Conservation (phyloP, 306 rosid species). For the Alnus rubra region DNA sequence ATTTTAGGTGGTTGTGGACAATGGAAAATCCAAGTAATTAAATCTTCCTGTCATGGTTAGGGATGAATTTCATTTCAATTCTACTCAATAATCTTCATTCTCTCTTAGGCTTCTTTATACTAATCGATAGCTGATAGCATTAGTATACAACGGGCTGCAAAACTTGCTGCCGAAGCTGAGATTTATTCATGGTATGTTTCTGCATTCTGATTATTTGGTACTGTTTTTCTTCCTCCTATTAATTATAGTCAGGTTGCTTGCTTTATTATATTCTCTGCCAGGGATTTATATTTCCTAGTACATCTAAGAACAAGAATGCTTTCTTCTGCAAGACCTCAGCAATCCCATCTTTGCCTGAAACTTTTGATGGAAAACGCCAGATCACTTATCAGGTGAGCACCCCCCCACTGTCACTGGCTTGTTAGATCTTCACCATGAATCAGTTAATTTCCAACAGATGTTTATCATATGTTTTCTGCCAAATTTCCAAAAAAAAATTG, state of each 20-base stretch:
- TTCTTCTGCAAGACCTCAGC: slow-evolving; percentile 43
- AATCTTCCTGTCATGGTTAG: slow-evolving; percentile 69
- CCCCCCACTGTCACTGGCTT: slow-evolving; percentile 3
- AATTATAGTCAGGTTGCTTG: neutral
- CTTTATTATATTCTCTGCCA: neutral
- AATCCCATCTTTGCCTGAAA: slow-evolving; percentile 48
- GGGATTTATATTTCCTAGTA: neutral
- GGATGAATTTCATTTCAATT: slow-evolving; percentile 25
- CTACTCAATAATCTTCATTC: neutral
- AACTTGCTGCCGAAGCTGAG: slow-evolving; percentile 47
- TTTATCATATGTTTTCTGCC: no score
- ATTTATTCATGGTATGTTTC: slow-evolving; percentile 33
- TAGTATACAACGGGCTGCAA: slow-evolving; percentile 33
- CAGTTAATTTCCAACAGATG: no score
- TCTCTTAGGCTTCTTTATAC: neutral
- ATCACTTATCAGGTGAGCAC: slow-evolving; percentile 65
- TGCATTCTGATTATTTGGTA: neutral
- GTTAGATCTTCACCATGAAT: neutral
- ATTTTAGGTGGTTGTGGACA: slow-evolving; percentile 80
- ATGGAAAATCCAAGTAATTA: slow-evolving; percentile 78
- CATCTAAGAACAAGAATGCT: neutral
- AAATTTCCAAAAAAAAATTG: no score
- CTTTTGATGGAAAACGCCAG: slow-evolving; percentile 69
- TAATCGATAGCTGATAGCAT: neutral
- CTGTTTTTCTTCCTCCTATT: neutral